Percentiles rank a stretch among this genome's conserved stretches.
phyloP scores from a whole-genome alignment of 2,329 filamentous ascomycete genomes.

The Aspergillus udagawae region DNA sequence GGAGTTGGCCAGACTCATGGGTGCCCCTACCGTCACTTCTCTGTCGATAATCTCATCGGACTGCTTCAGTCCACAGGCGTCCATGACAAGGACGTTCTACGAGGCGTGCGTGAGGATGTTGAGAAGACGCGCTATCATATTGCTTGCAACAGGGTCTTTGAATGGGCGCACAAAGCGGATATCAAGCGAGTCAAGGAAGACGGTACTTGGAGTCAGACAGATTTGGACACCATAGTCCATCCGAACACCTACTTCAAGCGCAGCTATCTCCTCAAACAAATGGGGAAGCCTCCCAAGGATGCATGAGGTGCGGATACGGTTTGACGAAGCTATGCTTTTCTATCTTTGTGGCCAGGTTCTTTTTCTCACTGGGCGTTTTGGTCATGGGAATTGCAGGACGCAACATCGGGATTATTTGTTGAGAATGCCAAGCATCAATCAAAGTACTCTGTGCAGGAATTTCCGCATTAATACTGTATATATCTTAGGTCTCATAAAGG shows the following conservation, averaged over 20 bases:
- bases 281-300: constrained; percentile 52
- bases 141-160: constrained; percentile 94
- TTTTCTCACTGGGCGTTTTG: constrained; percentile 14
- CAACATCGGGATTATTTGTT: background rate
- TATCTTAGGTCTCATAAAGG: background rate
- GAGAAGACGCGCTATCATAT: constrained; percentile 87
- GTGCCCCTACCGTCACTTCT: constrained; percentile 95
- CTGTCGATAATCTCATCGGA: constrained; percentile 74
- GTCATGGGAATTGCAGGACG: constrained; percentile 2
- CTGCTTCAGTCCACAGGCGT: constrained; percentile 77
- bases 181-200: constrained; percentile 74
- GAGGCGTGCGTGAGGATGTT: constrained; percentile 82
- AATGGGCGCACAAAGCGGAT: constrained; percentile 74
- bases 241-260: constrained; percentile 98
- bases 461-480: background rate
- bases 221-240: constrained; percentile 92
- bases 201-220: constrained; percentile 64
- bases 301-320: constrained; percentile 34
- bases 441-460: constrained; percentile 1
- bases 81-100: constrained; percentile 69
- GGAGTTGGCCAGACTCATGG: constrained; percentile 86
- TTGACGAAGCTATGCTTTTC: constrained; percentile 49
- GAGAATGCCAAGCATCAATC: background rate
- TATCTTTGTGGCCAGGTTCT: constrained; percentile 3
- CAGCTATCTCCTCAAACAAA: constrained; percentile 81